These are phyloP conservation scores for Exophiala sp. DNA, from an alignment of 2,329 filamentous ascomycete genomes.

Conservation along the genomic window DNA sequence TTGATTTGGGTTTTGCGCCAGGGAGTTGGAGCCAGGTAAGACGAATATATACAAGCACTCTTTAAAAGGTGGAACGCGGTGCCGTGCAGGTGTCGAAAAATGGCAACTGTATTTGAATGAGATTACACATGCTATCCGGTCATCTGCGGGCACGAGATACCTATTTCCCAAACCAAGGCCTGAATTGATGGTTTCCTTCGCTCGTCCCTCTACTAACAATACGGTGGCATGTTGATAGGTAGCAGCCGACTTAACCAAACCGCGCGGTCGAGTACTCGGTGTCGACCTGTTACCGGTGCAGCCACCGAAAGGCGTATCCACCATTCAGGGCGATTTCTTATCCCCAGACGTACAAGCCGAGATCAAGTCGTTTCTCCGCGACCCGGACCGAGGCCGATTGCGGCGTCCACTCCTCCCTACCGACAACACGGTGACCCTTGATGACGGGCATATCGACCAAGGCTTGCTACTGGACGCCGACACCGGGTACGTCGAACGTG, in stretches of 20 bases:
- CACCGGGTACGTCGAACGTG: not conserved
- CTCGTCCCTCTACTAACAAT: not conserved
- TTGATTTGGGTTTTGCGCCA: constrained; percentile 83
- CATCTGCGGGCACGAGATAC: no score
- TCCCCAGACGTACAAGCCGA: constrained; percentile 66
- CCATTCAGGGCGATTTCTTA: constrained; percentile 91
- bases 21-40: constrained; percentile 64
- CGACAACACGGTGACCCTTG: not conserved
- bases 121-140: no score
- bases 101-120: no score
- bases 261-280: constrained; percentile 73
- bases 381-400: constrained; percentile 54
- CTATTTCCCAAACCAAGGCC: no score
- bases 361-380: constrained; percentile 68
- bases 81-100: no score
- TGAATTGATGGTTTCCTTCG: not conserved
- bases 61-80: no score
- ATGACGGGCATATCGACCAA: constrained; percentile 20
- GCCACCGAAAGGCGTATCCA: constrained; percentile 84
- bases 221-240: constrained; percentile 51
- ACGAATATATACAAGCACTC: not conserved
- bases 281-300: constrained; percentile 92
- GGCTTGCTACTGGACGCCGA: not conserved
- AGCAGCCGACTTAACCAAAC: constrained; percentile 69
- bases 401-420: constrained; percentile 30